These are phyloP conservation scores for Rosa lucieae DNA, from an alignment of 306 rosid species.

Conservation along the genomic window DNA sequence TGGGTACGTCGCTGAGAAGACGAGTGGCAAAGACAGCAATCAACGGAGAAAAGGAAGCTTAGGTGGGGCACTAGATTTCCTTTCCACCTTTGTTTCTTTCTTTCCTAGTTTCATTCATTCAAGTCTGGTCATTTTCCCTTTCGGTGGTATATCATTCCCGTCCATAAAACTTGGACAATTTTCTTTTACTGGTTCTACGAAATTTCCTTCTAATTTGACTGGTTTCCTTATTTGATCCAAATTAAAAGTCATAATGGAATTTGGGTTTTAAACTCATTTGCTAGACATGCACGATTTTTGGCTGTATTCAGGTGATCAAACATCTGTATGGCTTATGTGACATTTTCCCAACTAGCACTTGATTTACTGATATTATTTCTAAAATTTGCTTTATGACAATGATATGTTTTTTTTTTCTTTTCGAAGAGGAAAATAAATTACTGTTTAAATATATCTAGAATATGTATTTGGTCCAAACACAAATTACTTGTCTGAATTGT, in stretches of 20 bases:
- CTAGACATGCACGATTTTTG: too few relatives aligned
- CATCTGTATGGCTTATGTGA: too few relatives aligned
- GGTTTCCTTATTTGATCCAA: conserved; percentile 5
- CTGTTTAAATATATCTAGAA: too few relatives aligned
- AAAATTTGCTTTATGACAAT: too few relatives aligned
- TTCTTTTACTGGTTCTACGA: not conserved
- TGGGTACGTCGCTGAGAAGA: conserved; percentile 27
- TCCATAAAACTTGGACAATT: not conserved
- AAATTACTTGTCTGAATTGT: too few relatives aligned
- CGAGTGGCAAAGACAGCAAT: conserved; percentile 25
- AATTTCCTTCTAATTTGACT: not conserved
- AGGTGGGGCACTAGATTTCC: conserved; percentile 4
- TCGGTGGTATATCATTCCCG: not conserved
- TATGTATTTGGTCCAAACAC: too few relatives aligned
- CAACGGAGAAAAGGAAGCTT: conserved; percentile 22
- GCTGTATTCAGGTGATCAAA: too few relatives aligned
- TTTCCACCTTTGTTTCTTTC: not conserved
- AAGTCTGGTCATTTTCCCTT: not conserved
- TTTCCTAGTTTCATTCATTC: not conserved
- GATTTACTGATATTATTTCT: too few relatives aligned
- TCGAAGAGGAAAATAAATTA: too few relatives aligned
- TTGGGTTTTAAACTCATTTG: too few relatives aligned
- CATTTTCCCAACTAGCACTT: too few relatives aligned
- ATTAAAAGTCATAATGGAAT: not conserved
- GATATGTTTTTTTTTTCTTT: too few relatives aligned